phyloP scores from a whole-genome alignment of 805 yeast species.

The Metschnikowia santaceciliae region DNA sequence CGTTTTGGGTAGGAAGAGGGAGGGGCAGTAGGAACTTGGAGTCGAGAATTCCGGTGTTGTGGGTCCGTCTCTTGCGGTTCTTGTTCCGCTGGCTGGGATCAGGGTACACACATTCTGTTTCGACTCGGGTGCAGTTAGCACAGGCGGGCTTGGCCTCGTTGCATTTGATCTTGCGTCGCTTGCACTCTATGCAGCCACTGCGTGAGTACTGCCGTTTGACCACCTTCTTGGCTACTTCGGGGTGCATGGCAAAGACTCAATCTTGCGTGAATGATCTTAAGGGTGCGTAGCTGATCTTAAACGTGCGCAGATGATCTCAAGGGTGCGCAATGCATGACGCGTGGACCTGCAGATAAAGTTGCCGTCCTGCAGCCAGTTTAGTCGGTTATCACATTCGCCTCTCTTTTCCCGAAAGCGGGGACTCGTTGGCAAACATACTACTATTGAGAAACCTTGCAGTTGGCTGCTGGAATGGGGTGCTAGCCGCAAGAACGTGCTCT shows the following conservation, averaged over 20 bases:
- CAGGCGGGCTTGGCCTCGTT: slow-evolving; percentile 18
- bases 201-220: slow-evolving; percentile 19
- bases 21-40: background rate
- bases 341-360: background rate
- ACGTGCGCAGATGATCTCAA: background rate
- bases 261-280: background rate
- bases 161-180: slow-evolving; percentile 20
- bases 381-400: background rate
- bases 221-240: background rate
- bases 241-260: background rate
- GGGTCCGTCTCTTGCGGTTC: slow-evolving; percentile 5
- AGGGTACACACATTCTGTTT: slow-evolving; percentile 13
- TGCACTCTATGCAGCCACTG: slow-evolving; percentile 19
- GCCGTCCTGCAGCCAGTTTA: background rate
- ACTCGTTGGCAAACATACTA: slow-evolving; percentile 7
- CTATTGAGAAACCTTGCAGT: slow-evolving; percentile 4
- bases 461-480: slow-evolving; percentile 10
- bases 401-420: slow-evolving; percentile 9
- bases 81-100: slow-evolving; percentile 9
- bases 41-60: background rate
- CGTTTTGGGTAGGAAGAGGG: background rate
- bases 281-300: background rate
- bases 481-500: background rate
- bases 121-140: slow-evolving; percentile 15
- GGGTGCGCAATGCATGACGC: background rate